phyloP scores from a whole-genome alignment of 306 rosid genomes.

The Morella rubra region DNA sequence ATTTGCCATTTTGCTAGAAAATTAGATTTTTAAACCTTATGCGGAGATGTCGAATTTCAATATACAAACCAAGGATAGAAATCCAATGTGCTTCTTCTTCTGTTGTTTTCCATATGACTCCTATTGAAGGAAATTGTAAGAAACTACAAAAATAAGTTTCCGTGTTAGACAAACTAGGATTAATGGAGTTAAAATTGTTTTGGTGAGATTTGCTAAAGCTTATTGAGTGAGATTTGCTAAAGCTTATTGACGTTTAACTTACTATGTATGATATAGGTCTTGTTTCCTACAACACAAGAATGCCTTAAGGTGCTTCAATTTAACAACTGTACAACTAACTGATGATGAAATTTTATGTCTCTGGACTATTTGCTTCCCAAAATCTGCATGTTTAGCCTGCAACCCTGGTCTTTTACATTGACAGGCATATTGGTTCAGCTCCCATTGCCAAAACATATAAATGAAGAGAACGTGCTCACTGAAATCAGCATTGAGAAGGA shows the following conservation, averaged over 20 bases:
- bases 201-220: neutral
- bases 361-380: neutral
- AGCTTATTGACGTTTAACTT: neutral
- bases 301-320: neutral
- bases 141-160: neutral
- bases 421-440: conserved; percentile 93
- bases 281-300: neutral
- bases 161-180: neutral
- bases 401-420: conserved; percentile 28
- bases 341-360: neutral
- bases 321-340: neutral
- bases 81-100: neutral
- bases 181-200: neutral
- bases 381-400: neutral
- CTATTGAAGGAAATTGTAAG: neutral
- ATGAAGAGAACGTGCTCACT: conserved; percentile 74
- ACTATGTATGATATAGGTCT: neutral
- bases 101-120: neutral
- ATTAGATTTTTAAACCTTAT: neutral
- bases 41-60: neutral
- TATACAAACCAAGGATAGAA: neutral
- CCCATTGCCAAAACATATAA: conserved; percentile 87
- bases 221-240: neutral
- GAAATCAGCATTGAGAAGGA: conserved; percentile 87
- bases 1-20: neutral